Evolutionary conservation across 164 flowering plant species (phyloP).

Genomic region (Liriodendron chinense): DNA sequence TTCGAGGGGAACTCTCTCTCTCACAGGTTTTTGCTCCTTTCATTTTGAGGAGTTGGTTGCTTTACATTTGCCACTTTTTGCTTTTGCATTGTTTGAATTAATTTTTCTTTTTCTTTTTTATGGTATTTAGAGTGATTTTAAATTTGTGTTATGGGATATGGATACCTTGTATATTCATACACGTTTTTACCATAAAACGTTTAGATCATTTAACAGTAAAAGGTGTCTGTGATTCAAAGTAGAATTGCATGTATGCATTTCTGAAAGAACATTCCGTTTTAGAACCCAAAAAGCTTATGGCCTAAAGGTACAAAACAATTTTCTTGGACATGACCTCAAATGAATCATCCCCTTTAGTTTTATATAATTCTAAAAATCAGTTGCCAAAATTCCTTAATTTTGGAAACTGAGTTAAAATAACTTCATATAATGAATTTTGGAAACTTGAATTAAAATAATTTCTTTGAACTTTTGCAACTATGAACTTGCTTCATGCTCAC

Average conservation of each 20-base stretch:
- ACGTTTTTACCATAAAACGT: background rate
- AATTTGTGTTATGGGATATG: background rate
- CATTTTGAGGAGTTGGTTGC: background rate
- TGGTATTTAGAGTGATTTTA: background rate
- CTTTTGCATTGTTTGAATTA: background rate
- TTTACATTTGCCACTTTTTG: background rate
- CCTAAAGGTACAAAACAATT: too few relatives aligned
- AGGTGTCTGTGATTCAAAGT: background rate
- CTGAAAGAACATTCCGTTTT: background rate
- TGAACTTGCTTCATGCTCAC: too few relatives aligned
- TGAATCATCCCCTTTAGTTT: too few relatives aligned
- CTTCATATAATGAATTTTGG: too few relatives aligned
- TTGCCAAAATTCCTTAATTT: too few relatives aligned
- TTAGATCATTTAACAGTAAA: background rate
- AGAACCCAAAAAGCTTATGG: background rate
- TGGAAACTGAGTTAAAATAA: too few relatives aligned
- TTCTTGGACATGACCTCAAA: too few relatives aligned
- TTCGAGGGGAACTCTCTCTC: constrained; percentile 79
- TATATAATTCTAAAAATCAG: too few relatives aligned
- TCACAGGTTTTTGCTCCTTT: constrained; percentile 56
- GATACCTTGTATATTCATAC: background rate
- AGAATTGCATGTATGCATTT: background rate
- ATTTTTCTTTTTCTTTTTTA: background rate
- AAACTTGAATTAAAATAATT: too few relatives aligned
- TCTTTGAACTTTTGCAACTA: too few relatives aligned